Base-by-base conservation (phyloP, 495 filamentous ascomycete genomes). In the Penicillium atrosanguineum region DNA sequence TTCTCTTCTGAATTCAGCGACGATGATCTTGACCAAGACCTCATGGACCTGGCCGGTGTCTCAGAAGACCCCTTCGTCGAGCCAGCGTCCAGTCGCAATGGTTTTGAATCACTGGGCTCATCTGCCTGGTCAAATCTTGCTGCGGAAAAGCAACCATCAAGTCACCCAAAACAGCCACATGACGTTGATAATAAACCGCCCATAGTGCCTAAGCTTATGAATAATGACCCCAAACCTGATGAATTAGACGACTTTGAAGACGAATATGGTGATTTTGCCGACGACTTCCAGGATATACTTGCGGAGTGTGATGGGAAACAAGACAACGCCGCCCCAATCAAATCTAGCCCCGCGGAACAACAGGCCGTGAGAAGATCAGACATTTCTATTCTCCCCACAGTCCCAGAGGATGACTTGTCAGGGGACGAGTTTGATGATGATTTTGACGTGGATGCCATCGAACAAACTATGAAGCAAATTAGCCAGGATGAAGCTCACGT, bases 201-300 rank as follows among this genome's bases (percentile, higher is more conserved):
- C 15, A 51, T 46, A 19, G 20, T 52, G n/a, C 23, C 56, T 23
- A 68, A 41, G 73, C 79, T 50, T 76, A 84, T 62, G 79, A 80
- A 41, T 86, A 88, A 61, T 14, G 60, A 69, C 47, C 52, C 56
- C 19, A 61, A 73, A 54, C 44, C 36, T 14, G 54, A 68, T 59
- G 67, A 70, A 54, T 80, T 71, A 59, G 85, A 81, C 31, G 84
- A 87, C 49, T 87, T 86, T 64, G 83, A 83, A 36, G 83, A 84
- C 61, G 87, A 89, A 50, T 79, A 82, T 57, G 88, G 91, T 62
- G 85, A 85, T 55, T 73, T 76, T 45, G 65, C 60, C 16, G 72
- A 75, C 26, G 69, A 69, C 40, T 63, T 78, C 41, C 60, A 73
- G 21, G 69, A 75, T 34, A 64, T 76, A 19, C 67, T 77, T 44